Base-by-base conservation (phyloP, 371 early-diverging fungal species). In the Aphelidium insulamus region DNA sequence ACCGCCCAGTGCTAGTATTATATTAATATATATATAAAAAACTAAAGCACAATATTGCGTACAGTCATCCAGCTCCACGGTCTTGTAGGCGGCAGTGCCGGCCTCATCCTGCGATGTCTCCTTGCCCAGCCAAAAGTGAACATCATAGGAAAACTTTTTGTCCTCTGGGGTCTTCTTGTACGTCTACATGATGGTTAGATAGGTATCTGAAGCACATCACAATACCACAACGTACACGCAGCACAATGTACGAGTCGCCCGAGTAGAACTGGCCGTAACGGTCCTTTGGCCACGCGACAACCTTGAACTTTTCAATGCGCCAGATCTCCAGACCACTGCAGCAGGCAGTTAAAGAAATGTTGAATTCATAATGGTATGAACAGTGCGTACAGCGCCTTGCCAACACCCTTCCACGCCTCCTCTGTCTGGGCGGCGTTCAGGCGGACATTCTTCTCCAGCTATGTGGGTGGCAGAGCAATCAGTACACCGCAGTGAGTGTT, bases 21-120 rank as follows among this genome's bases (percentile, higher is more conserved):
- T 20, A 11, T 3, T 28, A 17, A 23, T 18, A 27, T n/a, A n/a
- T n/a, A n/a, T n/a, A n/a, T n/a, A n/a, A n/a, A n/a, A 7, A 5
- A 26, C 8, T 19, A 23, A 16, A 37, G 16, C 28, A 39, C 5
- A 15, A 21, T 12, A 19, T 23, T 12, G 21, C 58, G 48, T 60
- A 72, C 71, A 74, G 39, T 77, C 76, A 53, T 83, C 81, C 7
- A 83, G 50, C 49, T 83, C 77, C 7, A 83, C 80, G 0, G 84
- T 75, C 51, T 83, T 83, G 62, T 81, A 83, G 3, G 84, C 84
- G 8, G 80, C 84, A 11, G 79, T 78, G 21, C 84, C 84, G 28
- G 79, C 75, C 46, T 79, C 80, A 45, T 79, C 80, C 46, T 56
- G 43, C n/a, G n/a, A n/a, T 6, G 78, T 78, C 32, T 74, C 64